Conservation (phyloP, 306 rosid genomes). For the Glycine soja region DNA sequence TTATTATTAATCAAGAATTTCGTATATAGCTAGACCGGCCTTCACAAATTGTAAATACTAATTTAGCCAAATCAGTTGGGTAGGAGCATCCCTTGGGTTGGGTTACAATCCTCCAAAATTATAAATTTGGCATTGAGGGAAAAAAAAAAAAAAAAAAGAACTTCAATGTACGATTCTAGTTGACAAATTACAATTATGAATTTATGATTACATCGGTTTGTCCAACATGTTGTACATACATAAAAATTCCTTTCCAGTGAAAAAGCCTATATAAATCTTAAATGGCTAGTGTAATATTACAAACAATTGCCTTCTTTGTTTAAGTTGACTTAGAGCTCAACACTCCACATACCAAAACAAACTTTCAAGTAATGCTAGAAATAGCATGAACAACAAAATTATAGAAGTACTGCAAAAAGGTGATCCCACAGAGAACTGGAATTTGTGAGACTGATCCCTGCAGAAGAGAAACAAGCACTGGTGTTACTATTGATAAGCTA, state of each 20-base stretch:
- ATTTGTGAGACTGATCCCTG: constrained; percentile 90
- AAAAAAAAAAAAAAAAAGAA: too few relatives aligned
- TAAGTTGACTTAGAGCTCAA: constrained; percentile 29
- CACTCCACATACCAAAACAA: constrained; percentile 45
- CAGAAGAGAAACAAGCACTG: constrained; percentile 46
- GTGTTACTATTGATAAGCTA: not conserved
- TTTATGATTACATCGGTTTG: constrained; percentile 18
- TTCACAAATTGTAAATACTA: too few relatives aligned
- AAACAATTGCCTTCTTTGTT: constrained; percentile 32
- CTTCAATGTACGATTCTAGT: constrained; percentile 15
- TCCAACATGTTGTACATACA: constrained; percentile 35
- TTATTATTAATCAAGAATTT: too few relatives aligned
- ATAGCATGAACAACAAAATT: constrained; percentile 52
- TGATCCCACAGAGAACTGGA: constrained; percentile 68
- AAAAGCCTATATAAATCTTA: constrained; percentile 23
- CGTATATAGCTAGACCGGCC: too few relatives aligned
- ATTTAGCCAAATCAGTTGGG: too few relatives aligned
- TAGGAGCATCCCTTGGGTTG: not conserved
- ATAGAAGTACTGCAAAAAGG: constrained; percentile 41
- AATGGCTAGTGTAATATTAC: constrained; percentile 18
- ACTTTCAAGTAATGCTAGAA: constrained; percentile 50
- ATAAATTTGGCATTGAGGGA: not conserved
- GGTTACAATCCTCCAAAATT: constrained; percentile 10
- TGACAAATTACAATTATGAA: constrained; percentile 11
- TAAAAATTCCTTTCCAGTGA: constrained; percentile 40